Evolutionary conservation across 495 filamentous ascomycete species (phyloP).

Genomic region (Penicillium desertorum): DNA sequence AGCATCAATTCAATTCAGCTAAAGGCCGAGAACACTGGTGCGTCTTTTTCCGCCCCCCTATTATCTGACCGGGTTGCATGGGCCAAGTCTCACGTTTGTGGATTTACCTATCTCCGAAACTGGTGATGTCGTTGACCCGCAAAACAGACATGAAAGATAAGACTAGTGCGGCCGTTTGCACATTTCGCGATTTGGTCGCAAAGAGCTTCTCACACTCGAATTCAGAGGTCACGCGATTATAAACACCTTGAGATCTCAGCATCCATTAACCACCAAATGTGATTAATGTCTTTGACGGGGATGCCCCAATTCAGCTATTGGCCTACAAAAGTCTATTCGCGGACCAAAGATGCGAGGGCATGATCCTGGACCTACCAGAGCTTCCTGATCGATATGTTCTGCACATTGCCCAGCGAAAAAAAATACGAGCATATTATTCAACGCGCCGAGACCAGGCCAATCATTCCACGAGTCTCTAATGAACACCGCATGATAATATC

Average conservation of each 20-base stretch:
- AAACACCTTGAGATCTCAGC: constrained; percentile 1
- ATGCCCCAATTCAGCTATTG: background rate
- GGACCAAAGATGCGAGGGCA: constrained; percentile 1
- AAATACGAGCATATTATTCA: constrained; percentile 2
- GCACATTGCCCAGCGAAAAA: background rate
- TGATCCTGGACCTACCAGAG: constrained; percentile 4
- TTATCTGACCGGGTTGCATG: background rate
- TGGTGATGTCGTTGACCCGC: background rate
- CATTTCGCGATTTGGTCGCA: background rate
- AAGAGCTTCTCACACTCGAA: background rate
- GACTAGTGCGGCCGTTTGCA: background rate
- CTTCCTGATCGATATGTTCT: background rate
- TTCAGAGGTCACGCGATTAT: background rate
- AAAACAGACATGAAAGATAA: constrained; percentile 2
- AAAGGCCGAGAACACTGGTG: constrained; percentile 3
- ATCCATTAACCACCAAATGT: background rate
- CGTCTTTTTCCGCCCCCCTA: constrained; percentile 1
- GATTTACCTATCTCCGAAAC: background rate
- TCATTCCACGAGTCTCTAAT: background rate
- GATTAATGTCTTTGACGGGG: background rate
- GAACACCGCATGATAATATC: constrained; percentile 18
- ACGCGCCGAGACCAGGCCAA: background rate
- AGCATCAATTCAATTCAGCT: constrained; percentile 6
- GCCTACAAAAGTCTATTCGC: constrained; percentile 4
- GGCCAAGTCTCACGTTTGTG: background rate